Evolutionary conservation across 2,329 filamentous ascomycete species (phyloP).

Genomic region (Colletotrichum echinochloae): DNA sequence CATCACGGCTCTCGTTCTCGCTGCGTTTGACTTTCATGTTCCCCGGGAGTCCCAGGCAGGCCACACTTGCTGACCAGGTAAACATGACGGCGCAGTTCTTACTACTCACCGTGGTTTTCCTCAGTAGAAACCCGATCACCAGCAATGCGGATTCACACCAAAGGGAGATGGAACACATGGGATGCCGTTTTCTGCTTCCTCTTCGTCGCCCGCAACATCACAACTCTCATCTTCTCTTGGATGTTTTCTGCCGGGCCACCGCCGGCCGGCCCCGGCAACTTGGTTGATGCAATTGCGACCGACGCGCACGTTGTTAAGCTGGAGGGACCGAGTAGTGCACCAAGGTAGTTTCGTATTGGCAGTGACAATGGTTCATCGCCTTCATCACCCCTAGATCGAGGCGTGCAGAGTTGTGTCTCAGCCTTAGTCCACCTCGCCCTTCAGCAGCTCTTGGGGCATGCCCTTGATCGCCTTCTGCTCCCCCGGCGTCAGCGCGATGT

Average conservation of each 20-base stretch:
- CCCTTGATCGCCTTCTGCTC: conserved; percentile 64
- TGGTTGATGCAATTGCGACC: background rate
- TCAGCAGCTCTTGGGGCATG: conserved; percentile 42
- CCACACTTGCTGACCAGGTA: background rate
- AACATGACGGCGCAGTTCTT: too few relatives aligned
- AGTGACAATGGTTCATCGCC: background rate
- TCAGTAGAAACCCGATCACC: too few relatives aligned
- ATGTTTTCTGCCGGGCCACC: conserved; percentile 74
- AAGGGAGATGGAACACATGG: conserved; percentile 18
- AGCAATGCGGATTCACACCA: conserved; percentile 22
- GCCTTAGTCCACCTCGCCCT: background rate
- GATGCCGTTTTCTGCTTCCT: conserved; percentile 29
- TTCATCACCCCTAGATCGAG: too few relatives aligned
- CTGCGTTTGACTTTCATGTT: conserved; percentile 74
- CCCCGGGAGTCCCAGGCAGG: conserved; percentile 70
- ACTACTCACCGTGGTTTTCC: too few relatives aligned
- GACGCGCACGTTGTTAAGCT: background rate
- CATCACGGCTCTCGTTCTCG: conserved; percentile 71
- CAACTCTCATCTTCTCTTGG: conserved; percentile 65
- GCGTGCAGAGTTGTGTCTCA: background rate
- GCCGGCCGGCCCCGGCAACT: conserved; percentile 62
- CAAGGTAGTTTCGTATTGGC: too few relatives aligned
- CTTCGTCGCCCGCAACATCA: conserved; percentile 68
- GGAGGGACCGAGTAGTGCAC: background rate
- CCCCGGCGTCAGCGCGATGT: conserved; percentile 57